Evolutionary conservation across 1,284 basidiomycete genomes (phyloP), one percentile per base, ranked within the genome.

Genomic region (Schizophyllum amplum): DNA sequence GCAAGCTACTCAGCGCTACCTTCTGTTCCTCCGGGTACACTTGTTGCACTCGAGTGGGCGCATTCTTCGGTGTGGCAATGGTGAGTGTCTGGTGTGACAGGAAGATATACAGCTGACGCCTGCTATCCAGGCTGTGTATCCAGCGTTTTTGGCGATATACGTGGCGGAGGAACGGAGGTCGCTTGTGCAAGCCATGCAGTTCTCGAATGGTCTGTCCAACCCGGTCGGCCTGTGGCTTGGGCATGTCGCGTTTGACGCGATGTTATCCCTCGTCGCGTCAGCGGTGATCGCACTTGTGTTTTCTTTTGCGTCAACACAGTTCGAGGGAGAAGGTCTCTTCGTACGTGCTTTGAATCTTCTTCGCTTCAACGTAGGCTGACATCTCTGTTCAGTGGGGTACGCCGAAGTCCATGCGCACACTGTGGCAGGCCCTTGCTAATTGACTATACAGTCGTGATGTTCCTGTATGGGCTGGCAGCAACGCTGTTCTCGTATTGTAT

Each of bases 101-200:
- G n/a, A 11, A 22, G 24, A 7, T 20, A 17, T 22, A 55, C 51
- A 17, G 51, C 5, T 57, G 20, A 51, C 51, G 4, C 17, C 20
- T n/a, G n/a, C 7, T 20, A 23, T 46, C 4, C 24, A 62, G 60
- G 46, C 61, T 17, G 82, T 89, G 0, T 92, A 82, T 67, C 88
- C 90, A 1, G 89, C 90, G 0, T 92, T 92, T 69, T 90, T 86
- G 60, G 77, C 86, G 7, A 67, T 92, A 13, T 92, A 92, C 67
- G 86, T 90, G 5, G 81, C 82, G 17, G 80, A 76, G 61, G 87
- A 87, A 66, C 80, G 82, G 24, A 76, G 77, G 49, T 85, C 83
- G 6, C 82, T 80, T 47, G 87, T 85, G 1, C 88, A 85, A 69
- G 87, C 86, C 4, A 92, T 88, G 86, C 84, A 87, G 60, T 71